Base-by-base conservation (phyloP, 1,284 basidiomycete species). In the Xanthoconium separans region DNA sequence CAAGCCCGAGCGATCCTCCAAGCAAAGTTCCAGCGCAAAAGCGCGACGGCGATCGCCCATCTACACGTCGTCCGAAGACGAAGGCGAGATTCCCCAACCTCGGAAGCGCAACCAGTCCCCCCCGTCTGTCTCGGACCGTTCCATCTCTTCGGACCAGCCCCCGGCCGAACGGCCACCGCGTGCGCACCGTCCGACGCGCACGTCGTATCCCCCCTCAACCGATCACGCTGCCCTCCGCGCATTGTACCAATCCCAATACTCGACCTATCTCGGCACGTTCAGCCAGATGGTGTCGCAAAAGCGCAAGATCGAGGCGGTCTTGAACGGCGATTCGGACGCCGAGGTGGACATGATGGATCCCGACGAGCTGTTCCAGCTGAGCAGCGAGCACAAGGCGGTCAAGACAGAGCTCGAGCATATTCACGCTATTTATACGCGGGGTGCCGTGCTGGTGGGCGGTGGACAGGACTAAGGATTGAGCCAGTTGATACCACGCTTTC, bases 51-150 rank as follows among this genome's bases (percentile, higher is more conserved):
- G 69, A 44, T 77, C 77, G 3, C 80, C 79, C 1, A 76, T 81
- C 50, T 85, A 81, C 60, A 84, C 84, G 4, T 83, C 83, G 3
- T 84, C 84, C 2, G 81, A 83, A 47, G 83, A 85, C 46, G 84
- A 86, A 57, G 69, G 73, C 40, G 72, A 73, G 58, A 64, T 64
- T 24, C 66, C 61, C 15, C 63, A 61, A 47, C 54, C 65, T 45
- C 65, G 61, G 34, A 57, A 65, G 48, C 58, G 61, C 49, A 65
- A 59, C 24, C 64, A 55, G 44, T 66, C 64, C 24, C 65, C 66
- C 44, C 59, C 64, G 20, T 53, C 64, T 15, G 34, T 57, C 10
- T 66, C 65, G 12, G 70, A 71, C 10, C 68, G 68, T 2, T 68
- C 66, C 22, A 55, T 56, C 36, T 68, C 63, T 24, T 62, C 69